Percentiles rank a stretch among this genome's conserved stretches.
Evolutionary conservation across 805 yeast species (phyloP).

Genomic region (Zygosaccharomyces siamensis): DNA sequence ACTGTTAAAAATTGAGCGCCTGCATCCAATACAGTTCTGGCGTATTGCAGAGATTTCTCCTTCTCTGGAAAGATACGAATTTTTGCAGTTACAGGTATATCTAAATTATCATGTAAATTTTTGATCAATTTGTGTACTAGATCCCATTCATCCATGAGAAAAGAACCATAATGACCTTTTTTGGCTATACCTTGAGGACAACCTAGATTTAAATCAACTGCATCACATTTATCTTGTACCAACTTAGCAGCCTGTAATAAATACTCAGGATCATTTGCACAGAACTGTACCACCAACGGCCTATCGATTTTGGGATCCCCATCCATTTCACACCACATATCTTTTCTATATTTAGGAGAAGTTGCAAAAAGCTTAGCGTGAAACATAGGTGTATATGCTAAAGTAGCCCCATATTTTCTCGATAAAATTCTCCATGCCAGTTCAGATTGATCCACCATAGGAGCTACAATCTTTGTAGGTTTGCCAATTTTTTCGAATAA

Average conservation of each 20-base stretch:
- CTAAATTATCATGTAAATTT: constrained; percentile 66
- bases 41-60: constrained; percentile 79
- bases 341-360: constrained; percentile 70
- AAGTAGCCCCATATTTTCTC: constrained; percentile 83
- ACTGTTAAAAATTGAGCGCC: constrained; percentile 95
- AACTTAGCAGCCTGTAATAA: constrained; percentile 73
- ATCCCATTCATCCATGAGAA: constrained; percentile 96
- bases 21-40: constrained; percentile 80
- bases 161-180: constrained; percentile 93
- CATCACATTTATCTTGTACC: constrained; percentile 85
- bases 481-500: constrained; percentile 63
- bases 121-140: constrained; percentile 66
- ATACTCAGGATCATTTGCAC: constrained; percentile 91
- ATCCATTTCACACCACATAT: constrained; percentile 68
- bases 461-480: constrained; percentile 88
- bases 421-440: constrained; percentile 91
- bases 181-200: constrained; percentile 98
- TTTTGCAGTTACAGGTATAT: constrained; percentile 91
- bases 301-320: constrained; percentile 68
- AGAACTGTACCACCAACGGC: constrained; percentile 90
- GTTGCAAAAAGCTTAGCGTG: constrained; percentile 89
- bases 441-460: constrained; percentile 98
- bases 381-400: constrained; percentile 95
- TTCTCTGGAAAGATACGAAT: constrained; percentile 83
- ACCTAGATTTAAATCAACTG: constrained; percentile 91